A percentile compares a stretch with the other conserved stretches of the same genome.
These are phyloP conservation scores for Myxozyma mucilagina DNA, from an alignment of 805 yeast genomes.

Conservation along the genomic window DNA sequence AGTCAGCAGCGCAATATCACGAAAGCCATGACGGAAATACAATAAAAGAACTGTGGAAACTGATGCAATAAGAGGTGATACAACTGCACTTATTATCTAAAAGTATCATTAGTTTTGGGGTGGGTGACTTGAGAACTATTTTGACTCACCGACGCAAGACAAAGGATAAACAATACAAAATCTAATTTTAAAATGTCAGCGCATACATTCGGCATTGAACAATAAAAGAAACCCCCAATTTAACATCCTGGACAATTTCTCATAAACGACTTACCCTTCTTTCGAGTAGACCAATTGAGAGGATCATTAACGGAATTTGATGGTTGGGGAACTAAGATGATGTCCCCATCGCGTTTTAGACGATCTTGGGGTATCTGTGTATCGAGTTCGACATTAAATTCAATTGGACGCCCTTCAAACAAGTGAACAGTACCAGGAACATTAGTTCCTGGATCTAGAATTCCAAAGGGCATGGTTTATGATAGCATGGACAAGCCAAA, in stretches of 20 bases:
- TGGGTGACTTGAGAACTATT: not conserved
- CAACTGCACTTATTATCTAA: conserved; percentile 21
- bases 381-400: conserved; percentile 1
- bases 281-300: conserved; percentile 54
- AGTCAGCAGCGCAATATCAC: conserved; percentile 27
- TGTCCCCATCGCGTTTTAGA: conserved; percentile 46
- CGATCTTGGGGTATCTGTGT: not conserved
- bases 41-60: conserved; percentile 24
- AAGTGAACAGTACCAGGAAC: conserved; percentile 29
- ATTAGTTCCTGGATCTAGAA: conserved; percentile 22
- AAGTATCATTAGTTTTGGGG: too few species aligned
- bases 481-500: not conserved
- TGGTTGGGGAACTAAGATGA: conserved; percentile 65
- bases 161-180: conserved; percentile 20
- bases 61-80: conserved; percentile 30
- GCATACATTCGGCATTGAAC: not conserved
- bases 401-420: conserved; percentile 7
- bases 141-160: conserved; percentile 17
- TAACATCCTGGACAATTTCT: not conserved
- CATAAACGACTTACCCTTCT: conserved; percentile 10
- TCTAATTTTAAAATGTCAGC: conserved; percentile 5
- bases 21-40: conserved; percentile 15
- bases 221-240: not conserved
- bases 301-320: conserved; percentile 71
- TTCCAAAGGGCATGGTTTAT: conserved; percentile 21